These are phyloP conservation scores for Pyrus hybrid DNA, from an alignment of 331 rosid species.

Conservation along the genomic window DNA sequence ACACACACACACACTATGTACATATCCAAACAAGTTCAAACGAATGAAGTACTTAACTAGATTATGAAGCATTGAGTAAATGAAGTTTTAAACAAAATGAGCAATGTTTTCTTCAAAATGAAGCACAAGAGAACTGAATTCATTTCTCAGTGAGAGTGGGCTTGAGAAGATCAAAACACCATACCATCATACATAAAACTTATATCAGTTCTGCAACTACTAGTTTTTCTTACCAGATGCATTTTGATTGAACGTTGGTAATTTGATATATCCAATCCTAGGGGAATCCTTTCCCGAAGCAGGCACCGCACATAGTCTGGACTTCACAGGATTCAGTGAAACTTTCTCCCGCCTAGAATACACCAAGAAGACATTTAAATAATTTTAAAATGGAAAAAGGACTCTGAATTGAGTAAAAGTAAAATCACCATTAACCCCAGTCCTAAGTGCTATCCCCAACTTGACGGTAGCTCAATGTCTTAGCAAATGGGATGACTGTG, in stretches of 20 bases:
- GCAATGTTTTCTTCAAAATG: background rate
- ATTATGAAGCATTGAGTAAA: background rate
- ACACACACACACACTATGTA: background rate
- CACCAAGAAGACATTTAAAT: background rate
- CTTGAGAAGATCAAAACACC: background rate
- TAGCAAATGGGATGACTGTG: too few relatives aligned
- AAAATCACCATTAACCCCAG: background rate
- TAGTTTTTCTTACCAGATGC: slow-evolving; percentile 57
- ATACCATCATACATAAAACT: background rate
- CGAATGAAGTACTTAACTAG: background rate
- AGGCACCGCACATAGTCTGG: slow-evolving; percentile 73
- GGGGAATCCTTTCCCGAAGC: slow-evolving; percentile 59
- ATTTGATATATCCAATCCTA: slow-evolving; percentile 76
- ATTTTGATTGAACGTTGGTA: slow-evolving; percentile 80
- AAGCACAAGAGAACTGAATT: background rate
- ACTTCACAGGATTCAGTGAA: slow-evolving; percentile 79
- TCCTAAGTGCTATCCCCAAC: background rate
- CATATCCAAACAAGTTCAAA: background rate
- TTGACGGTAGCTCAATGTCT: background rate
- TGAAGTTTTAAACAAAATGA: background rate
- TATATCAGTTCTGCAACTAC: background rate
- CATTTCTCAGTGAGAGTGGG: background rate
- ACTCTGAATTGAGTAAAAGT: background rate
- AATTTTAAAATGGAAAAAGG: background rate
- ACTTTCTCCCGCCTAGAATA: slow-evolving; percentile 84